A percentile compares a stretch with the other conserved stretches of the same genome.
Conservation (phyloP, 2,329 filamentous ascomycete species). For the Helotiales sp. region DNA sequence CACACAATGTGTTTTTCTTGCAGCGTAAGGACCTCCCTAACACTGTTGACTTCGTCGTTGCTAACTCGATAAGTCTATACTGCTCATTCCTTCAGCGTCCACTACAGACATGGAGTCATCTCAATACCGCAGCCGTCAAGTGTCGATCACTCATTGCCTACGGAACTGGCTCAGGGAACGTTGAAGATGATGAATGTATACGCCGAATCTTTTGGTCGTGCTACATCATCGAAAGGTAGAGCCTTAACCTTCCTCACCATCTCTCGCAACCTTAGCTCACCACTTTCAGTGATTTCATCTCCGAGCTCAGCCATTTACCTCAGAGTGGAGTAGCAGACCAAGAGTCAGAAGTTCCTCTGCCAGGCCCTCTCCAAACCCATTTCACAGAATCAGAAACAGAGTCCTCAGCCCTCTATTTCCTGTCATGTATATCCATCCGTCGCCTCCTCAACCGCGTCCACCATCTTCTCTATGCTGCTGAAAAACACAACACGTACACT, state of each 20-base stretch:
- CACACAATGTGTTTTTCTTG: constrained; percentile 51
- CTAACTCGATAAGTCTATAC: constrained; percentile 40
- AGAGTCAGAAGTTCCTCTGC: constrained; percentile 50
- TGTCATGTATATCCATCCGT: constrained; percentile 54
- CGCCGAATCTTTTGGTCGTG: constrained; percentile 55
- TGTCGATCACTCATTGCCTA: constrained; percentile 51
- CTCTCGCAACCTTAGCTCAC: not conserved
- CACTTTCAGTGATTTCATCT: constrained; percentile 48
- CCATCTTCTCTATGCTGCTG: constrained; percentile 48
- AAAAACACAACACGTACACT: constrained; percentile 25
- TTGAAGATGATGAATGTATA: constrained; percentile 48
- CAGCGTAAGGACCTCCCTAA: constrained; percentile 40
- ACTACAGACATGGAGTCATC: constrained; percentile 53
- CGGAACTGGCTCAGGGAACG: constrained; percentile 34
- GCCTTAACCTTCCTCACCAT: not conserved
- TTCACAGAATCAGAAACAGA: constrained; percentile 35
- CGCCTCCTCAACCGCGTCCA: constrained; percentile 48
- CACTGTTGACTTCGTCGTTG: not conserved
- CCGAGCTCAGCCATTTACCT: constrained; percentile 51
- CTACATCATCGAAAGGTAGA: constrained; percentile 54
- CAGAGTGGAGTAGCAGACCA: constrained; percentile 51
- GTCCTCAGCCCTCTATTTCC: constrained; percentile 51
- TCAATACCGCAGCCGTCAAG: constrained; percentile 49
- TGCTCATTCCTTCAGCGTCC: constrained; percentile 51
- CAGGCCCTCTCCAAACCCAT: constrained; percentile 49